Base-by-base conservation (phyloP, 139 green algal species). In the Chlorella sp. region DNA sequence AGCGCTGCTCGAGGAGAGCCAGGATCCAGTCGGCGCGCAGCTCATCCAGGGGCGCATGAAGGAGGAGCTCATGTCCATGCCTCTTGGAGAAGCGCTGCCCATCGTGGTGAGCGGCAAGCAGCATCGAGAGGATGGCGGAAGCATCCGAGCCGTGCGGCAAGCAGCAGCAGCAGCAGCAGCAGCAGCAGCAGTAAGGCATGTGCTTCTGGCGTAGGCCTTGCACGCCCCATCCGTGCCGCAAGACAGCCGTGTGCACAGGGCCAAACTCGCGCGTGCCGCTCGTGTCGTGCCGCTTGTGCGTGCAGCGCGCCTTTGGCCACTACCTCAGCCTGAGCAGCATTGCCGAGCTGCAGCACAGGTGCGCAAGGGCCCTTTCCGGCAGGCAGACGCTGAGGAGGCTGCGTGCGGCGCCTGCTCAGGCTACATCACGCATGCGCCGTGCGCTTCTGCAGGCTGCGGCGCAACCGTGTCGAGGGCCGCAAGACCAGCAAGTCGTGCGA, bases 311-410 rank as follows among this genome's bases (percentile, higher is more conserved):
- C 2, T 94, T 86, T 29, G 87, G 88, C 0, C 90, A 96, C 77
- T 96, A 96, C 79, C 79, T 96, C 26, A 92, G 90, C 79, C 86
- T 96, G 27, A 91, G 81, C 4, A 72, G 74, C 65, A 93, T 95
- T 72, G 91, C 91, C 32, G 91, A 96, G 82, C 89, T 88, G 51
- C 87, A 96, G 69, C 88, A 95, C 82, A 88, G 82, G 89, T 91
- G n/a, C n/a, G n/a, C n/a, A n/a, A n/a, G n/a, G n/a, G n/a, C n/a
- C n/a, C n/a, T n/a, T n/a, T n/a, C n/a, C n/a, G n/a, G n/a, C n/a
- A n/a, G n/a, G n/a, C n/a, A n/a, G n/a, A n/a, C n/a, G 59, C 17
- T 59, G 64, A 55, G 2, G 27, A 30, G 5, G 3, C 31, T 59
- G 64, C 5, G 4, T 60, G 32, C 4, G 2, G 14, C 32, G 6